Evolutionary conservation across 148 eudicot species (phyloP).

Genomic region (Rhododendron henanense): DNA sequence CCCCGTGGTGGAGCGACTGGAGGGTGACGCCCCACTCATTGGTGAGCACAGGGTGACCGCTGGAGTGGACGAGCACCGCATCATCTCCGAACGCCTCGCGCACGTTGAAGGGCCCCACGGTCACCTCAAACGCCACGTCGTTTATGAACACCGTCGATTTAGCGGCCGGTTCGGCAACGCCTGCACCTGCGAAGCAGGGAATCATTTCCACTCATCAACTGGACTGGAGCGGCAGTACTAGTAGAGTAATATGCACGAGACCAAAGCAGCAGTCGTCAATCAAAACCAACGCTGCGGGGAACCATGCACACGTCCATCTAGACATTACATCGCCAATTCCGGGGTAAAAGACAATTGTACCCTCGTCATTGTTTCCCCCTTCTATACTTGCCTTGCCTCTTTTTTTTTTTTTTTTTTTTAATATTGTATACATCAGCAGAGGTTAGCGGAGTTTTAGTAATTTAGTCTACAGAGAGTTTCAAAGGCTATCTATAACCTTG

Average conservation of each 20-base stretch:
- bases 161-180: slow-evolving; percentile 30
- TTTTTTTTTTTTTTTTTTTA: too few relatives aligned
- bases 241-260: not conserved
- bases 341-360: slow-evolving; percentile 24
- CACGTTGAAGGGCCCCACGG: slow-evolving; percentile 54
- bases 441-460: too few relatives aligned
- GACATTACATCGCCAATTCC: slow-evolving; percentile 11
- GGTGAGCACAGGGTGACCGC: slow-evolving; percentile 67
- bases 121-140: slow-evolving; percentile 69
- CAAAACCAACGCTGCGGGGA: not conserved
- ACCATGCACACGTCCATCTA: slow-evolving; percentile 72
- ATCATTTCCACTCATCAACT: slow-evolving; percentile 1
- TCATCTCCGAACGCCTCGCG: slow-evolving; percentile 77
- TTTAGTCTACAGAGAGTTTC: too few relatives aligned
- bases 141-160: slow-evolving; percentile 76
- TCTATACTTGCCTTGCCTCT: too few relatives aligned
- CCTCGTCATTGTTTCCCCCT: slow-evolving; percentile 11
- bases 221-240: too few relatives aligned
- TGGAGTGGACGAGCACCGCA: slow-evolving; percentile 54
- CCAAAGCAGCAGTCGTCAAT: slow-evolving; percentile 46
- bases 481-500: too few relatives aligned
- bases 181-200: slow-evolving; percentile 25
- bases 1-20: slow-evolving; percentile 74
- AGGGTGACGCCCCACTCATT: slow-evolving; percentile 84
- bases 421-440: too few relatives aligned